Evolutionary conservation across 352 stramenopile species (phyloP).

Genomic region (Phytophthora crassamura): DNA sequence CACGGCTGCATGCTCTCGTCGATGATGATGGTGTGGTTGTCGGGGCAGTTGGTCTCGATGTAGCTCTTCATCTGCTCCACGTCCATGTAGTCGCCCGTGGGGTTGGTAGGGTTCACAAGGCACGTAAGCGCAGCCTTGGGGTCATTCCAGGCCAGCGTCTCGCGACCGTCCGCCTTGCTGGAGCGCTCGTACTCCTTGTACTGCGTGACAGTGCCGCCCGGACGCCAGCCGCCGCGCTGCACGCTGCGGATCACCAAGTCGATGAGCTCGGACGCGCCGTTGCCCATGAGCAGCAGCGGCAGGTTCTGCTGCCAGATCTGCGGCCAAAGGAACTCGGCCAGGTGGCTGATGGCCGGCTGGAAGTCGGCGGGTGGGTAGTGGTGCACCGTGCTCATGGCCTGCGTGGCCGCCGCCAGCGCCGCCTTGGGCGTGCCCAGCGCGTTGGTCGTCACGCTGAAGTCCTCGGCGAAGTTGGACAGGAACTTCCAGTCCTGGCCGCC

Average conservation of each 20-base stretch:
- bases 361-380: slow-evolving; percentile 92
- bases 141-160: slow-evolving; percentile 83
- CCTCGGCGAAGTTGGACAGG: slow-evolving; percentile 87
- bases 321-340: slow-evolving; percentile 90
- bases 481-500: slow-evolving; percentile 93
- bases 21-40: slow-evolving; percentile 91
- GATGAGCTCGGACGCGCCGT: slow-evolving; percentile 87
- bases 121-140: slow-evolving; percentile 78
- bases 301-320: slow-evolving; percentile 59
- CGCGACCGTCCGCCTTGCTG: slow-evolving; percentile 80
- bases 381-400: slow-evolving; percentile 83
- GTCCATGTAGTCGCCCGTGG: slow-evolving; percentile 89
- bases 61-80: slow-evolving; percentile 87
- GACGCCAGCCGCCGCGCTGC: slow-evolving; percentile 70
- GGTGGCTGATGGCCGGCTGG: slow-evolving; percentile 88
- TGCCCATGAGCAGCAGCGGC: slow-evolving; percentile 81
- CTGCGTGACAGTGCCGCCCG: slow-evolving; percentile 75
- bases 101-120: slow-evolving; percentile 92
- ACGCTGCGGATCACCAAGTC: slow-evolving; percentile 91
- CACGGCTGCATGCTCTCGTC: slow-evolving; percentile 94
- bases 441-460: slow-evolving; percentile 93
- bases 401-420: slow-evolving; percentile 72
- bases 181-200: slow-evolving; percentile 92
- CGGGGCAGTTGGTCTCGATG: slow-evolving; percentile 84
- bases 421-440: slow-evolving; percentile 78